These are phyloP conservation scores for Rhizopogon salebrosus DNA, from an alignment of 768 basidiomycete species.

Conservation along the genomic window DNA sequence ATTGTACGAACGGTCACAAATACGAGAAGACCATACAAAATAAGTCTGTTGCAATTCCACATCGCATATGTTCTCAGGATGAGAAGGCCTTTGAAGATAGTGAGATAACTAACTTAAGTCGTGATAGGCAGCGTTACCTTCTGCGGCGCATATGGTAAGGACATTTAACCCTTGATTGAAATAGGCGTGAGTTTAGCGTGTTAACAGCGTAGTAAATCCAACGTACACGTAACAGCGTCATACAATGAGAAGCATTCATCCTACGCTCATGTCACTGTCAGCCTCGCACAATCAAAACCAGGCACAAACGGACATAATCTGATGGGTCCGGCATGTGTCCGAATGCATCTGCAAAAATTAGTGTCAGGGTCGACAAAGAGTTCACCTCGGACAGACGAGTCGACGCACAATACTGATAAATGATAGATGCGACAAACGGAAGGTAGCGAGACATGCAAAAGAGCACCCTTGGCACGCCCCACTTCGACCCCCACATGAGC, in stretches of 20 bases:
- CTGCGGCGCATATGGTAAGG: constrained; percentile 4
- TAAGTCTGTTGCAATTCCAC: constrained; percentile 1
- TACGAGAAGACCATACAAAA: not conserved
- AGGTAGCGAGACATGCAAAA: constrained; percentile 2
- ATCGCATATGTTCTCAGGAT: constrained; percentile 5
- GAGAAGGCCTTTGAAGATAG: not conserved
- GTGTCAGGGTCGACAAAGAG: not conserved
- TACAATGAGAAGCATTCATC: not conserved
- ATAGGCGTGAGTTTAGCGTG: not conserved
- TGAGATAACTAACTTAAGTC: not conserved
- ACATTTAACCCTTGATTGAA: constrained; percentile 1
- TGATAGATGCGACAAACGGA: not conserved
- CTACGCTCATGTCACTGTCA: not conserved
- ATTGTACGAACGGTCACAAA: not conserved
- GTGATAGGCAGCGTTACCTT: not conserved
- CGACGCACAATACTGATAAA: constrained; percentile 2
- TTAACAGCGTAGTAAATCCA: not conserved
- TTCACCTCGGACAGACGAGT: not conserved
- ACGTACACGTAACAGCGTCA: not conserved
- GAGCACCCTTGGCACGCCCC: not conserved
- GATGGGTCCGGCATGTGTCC: not conserved
- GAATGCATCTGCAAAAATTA: not conserved
- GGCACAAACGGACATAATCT: not conserved
- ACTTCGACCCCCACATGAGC: constrained; percentile 1
- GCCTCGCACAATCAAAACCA: not conserved